A percentile compares a stretch with the other conserved stretches of the same genome.
Conservation (phyloP, 148 eudicot species). For the Pharnaceum exiguum region DNA sequence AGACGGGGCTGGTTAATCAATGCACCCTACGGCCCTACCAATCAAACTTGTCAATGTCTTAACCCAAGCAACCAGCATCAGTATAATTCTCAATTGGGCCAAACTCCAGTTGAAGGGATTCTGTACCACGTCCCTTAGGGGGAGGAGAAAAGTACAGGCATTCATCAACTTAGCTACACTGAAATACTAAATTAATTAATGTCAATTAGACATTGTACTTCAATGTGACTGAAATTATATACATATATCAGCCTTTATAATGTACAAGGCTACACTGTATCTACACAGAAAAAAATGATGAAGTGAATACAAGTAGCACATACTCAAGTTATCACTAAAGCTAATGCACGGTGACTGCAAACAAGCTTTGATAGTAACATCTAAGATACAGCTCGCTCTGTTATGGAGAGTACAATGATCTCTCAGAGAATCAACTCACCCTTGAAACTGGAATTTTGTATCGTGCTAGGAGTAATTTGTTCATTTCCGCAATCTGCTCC, state of each 20-base stretch:
- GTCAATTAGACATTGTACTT: too few relatives aligned
- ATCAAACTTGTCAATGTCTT: too few relatives aligned
- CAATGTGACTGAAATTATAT: neutral
- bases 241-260: neutral
- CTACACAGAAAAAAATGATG: neutral
- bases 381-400: neutral
- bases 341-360: neutral
- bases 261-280: neutral
- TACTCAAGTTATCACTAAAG: neutral
- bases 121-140: too few relatives aligned
- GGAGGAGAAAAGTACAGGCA: too few relatives aligned
- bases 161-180: too few relatives aligned
- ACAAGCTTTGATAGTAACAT: neutral
- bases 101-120: too few relatives aligned
- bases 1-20: too few relatives aligned
- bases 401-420: conserved; percentile 1
- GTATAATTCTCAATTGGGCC: too few relatives aligned
- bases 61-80: too few relatives aligned
- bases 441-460: conserved; percentile 25
- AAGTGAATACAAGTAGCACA: neutral
- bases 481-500: conserved; percentile 48
- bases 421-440: conserved; percentile 15
- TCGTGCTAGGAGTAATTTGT: conserved; percentile 33
- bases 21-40: too few relatives aligned
- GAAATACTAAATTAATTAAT: too few relatives aligned